Percentiles rank a stretch among this genome's conserved stretches.
Evolutionary conservation across 306 rosid genomes (phyloP).

Genomic region (Cicer bijugum): DNA sequence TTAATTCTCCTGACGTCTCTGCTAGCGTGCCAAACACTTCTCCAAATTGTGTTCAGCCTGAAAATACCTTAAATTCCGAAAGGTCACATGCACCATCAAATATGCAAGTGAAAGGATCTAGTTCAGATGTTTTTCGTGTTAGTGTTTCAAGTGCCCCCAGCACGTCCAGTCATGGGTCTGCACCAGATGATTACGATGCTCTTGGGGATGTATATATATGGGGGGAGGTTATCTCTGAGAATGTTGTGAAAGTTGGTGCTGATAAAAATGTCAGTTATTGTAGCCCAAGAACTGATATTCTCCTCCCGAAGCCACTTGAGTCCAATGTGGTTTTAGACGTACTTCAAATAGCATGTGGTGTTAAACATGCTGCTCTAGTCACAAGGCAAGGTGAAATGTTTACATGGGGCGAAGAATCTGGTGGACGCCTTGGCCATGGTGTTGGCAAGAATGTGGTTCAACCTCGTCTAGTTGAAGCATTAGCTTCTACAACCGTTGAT

Average conservation of each 20-base stretch:
- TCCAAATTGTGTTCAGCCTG: constrained; percentile 62
- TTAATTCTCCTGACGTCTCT: constrained; percentile 75
- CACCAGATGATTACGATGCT: constrained; percentile 95
- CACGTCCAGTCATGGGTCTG: constrained; percentile 97
- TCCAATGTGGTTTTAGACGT: constrained; percentile 93
- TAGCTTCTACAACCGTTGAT: constrained; percentile 71
- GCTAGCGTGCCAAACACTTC: constrained; percentile 59
- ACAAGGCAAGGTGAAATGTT: constrained; percentile 97
- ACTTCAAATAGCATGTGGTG: constrained; percentile 91
- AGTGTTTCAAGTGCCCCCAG: constrained; percentile 99
- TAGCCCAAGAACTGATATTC: constrained; percentile 76
- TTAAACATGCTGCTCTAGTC: constrained; percentile 88
- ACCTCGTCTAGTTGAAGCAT: constrained; percentile 84
- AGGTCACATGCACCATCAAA: constrained; percentile 83
- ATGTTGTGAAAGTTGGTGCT: constrained; percentile 74
- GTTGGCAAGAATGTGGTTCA: constrained; percentile 86
- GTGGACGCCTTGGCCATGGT: constrained; percentile 99
- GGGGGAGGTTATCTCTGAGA: constrained; percentile 93
- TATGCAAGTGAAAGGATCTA: constrained; percentile 96
- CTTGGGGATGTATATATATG: constrained; percentile 96
- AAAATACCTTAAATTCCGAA: constrained; percentile 60
- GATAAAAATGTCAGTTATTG: constrained; percentile 65
- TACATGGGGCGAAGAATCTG: constrained; percentile 99
- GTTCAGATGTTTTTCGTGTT: constrained; percentile 96
- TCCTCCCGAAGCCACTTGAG: constrained; percentile 87